phyloP scores from a whole-genome alignment of 495 filamentous ascomycete species.

The Penicillium soppii region DNA sequence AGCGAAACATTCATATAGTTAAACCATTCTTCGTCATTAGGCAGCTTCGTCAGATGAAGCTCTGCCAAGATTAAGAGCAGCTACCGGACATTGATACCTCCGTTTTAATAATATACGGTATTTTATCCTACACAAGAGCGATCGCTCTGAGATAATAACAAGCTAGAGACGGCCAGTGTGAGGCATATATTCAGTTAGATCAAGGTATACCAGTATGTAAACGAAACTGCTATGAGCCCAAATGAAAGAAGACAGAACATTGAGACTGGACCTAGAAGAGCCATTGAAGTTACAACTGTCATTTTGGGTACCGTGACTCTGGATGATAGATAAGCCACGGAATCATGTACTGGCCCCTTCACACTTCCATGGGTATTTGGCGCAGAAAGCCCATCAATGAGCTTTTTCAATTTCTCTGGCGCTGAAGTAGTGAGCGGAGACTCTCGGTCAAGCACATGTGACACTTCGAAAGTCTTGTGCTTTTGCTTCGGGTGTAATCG shows the following conservation, averaged over 20 bases:
- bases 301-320: not conserved
- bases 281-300: slow-evolving; percentile 1
- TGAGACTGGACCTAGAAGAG: not conserved
- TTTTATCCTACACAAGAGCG: no score
- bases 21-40: not conserved
- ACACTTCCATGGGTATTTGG: not conserved
- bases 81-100: no score
- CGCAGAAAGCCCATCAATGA: not conserved
- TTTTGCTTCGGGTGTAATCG: slow-evolving; percentile 6
- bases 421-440: not conserved
- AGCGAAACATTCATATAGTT: not conserved
- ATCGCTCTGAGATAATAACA: no score
- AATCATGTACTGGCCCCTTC: slow-evolving; percentile 1
- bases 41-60: not conserved
- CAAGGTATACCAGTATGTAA: not conserved
- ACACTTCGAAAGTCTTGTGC: slow-evolving; percentile 6
- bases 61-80: not conserved
- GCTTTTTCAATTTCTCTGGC: slow-evolving; percentile 1
- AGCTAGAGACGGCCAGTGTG: no score
- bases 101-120: no score
- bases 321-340: not conserved
- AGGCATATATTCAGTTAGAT: not conserved
- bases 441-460: slow-evolving; percentile 1
- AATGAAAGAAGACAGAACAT: slow-evolving; percentile 3
- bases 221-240: slow-evolving; percentile 1